Conservation (phyloP, 495 filamentous ascomycete genomes). For the Podospora pseudopauciseta region DNA sequence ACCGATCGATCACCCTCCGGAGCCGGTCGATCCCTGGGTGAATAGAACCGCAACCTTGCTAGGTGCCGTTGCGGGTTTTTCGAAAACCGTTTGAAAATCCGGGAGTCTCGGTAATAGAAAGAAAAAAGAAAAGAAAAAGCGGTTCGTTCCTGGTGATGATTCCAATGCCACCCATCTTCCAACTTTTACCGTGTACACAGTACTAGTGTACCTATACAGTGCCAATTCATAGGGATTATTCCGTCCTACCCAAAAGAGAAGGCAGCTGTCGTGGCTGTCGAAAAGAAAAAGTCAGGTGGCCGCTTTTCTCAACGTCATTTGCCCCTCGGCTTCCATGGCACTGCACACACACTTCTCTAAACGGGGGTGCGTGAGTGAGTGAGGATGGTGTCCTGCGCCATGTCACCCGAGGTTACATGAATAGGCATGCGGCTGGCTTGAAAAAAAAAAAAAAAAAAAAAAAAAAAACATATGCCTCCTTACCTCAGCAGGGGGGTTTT, state of each 20-base stretch:
- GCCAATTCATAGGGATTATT: not conserved
- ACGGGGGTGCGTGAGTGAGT: not conserved
- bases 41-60: not conserved
- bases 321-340: slow-evolving; percentile 6
- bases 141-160: not conserved
- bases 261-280: not conserved
- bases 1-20: not conserved
- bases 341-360: slow-evolving; percentile 9
- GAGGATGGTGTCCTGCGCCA: not conserved
- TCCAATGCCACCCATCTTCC: not conserved
- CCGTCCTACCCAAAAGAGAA: not conserved
- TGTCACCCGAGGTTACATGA: not conserved
- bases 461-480: not conserved
- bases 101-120: not conserved
- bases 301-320: slow-evolving; percentile 24
- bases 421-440: not conserved
- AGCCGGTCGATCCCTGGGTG: not conserved
- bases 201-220: not conserved
- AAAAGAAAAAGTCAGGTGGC: not conserved
- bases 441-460: no score
- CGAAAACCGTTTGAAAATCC: not conserved
- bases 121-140: not conserved
- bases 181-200: not conserved
- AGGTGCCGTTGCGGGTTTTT: not conserved
- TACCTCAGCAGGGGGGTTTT: not conserved